Evolutionary conservation across 2,329 filamentous ascomycete species (phyloP).

Genomic region (Nigrospora oryzae): DNA sequence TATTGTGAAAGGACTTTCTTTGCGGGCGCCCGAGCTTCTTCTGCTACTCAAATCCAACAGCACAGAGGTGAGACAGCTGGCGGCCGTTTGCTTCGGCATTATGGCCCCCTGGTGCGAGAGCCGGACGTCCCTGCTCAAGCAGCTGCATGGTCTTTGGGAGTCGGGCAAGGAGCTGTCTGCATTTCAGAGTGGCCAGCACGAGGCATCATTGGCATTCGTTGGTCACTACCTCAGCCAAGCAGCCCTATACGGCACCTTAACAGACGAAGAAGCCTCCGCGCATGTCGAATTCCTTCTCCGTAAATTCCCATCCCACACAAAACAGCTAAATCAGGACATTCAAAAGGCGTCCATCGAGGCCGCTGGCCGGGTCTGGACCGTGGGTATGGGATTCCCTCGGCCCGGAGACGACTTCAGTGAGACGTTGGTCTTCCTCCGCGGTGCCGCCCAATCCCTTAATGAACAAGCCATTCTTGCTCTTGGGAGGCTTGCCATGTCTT

Average conservation of each 20-base stretch:
- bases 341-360: conserved; percentile 18
- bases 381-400: conserved; percentile 15
- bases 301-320: conserved; percentile 8
- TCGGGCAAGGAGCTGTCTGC: conserved; percentile 14
- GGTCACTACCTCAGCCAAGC: conserved; percentile 17
- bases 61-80: conserved; percentile 54
- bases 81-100: conserved; percentile 67
- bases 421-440: conserved; percentile 49
- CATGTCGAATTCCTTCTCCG: conserved; percentile 14
- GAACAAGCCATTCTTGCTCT: conserved; percentile 76
- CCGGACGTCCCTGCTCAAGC: conserved; percentile 28
- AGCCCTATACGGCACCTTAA: conserved; percentile 14
- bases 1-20: conserved; percentile 26
- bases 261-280: conserved; percentile 8
- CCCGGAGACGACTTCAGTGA: conserved; percentile 41
- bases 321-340: conserved; percentile 11
- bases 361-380: conserved; percentile 22
- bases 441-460: conserved; percentile 53
- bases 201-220: conserved; percentile 18
- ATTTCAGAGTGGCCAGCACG: conserved; percentile 18
- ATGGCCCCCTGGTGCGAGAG: conserved; percentile 57
- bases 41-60: conserved; percentile 63
- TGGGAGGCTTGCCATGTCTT: conserved; percentile 63
- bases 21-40: conserved; percentile 43
- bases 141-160: conserved; percentile 16